Base-by-base conservation (phyloP, 257 asterid species). In the Henckelia pumila region DNA sequence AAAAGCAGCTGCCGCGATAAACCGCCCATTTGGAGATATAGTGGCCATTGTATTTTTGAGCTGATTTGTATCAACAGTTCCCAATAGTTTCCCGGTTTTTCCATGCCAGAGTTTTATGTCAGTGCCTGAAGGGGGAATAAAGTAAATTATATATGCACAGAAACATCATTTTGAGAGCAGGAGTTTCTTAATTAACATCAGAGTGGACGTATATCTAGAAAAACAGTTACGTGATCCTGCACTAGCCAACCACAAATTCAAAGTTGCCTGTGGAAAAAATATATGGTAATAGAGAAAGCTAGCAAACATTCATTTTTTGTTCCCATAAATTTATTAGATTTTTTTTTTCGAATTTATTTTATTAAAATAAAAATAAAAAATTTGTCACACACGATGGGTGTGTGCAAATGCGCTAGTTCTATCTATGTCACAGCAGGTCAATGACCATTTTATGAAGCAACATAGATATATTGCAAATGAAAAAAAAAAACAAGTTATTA, bases 1-100 rank as follows among this genome's bases (percentile, higher is more conserved):
- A 74, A 94, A 94, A 72, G 99, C 99, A 79, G 99, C 99, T 16
- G 98, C 99, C 28, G 99, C 98, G 72, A 94, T 83, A 71, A 94
- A 94, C 71, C 99, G 96, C 11, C 98, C 99, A 82, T 94, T 83
- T 67, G 96, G 96, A 80, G 99, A 91, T 69, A 91, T 59, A 20
- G 93, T 78, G 73, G 99, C 99, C 99, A 94, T 94, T 72, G 86
- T 88, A 61, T 94, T 94, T 81, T 88, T 94, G 7, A 94, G 89
- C 82, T 94, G 99, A 86, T 88, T 91, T 23, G 98, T 91, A 74
- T 94, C 99, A 59, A 89, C 96, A 58, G 75, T 75, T 53, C 98
- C 99, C 83, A 94, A 76, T 60, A 64, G 23, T 81, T 94, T 94
- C 59, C 99, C 99, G 68, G 88, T 80, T 79, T 76, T 94, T 63